Conservation (phyloP, 768 basidiomycete species). For the Solioccasus polychromus region DNA sequence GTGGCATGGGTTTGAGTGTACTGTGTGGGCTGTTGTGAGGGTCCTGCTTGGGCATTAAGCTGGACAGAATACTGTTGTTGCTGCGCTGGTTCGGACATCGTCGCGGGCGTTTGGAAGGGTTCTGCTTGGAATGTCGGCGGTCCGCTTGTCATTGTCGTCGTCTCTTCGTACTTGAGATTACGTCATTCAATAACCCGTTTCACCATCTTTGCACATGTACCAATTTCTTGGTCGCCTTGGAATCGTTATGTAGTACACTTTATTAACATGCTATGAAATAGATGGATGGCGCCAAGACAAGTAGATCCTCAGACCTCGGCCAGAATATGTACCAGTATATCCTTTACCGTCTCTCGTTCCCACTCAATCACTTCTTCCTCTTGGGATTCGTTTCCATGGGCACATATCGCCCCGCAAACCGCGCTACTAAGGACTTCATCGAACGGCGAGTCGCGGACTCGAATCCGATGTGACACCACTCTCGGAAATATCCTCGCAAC, state of each 20-base stretch:
- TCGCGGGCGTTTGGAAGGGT: conserved; percentile 27
- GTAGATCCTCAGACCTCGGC: conserved; percentile 40
- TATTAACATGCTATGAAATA: too few species aligned
- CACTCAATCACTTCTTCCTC: conserved; percentile 22
- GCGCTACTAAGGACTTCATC: conserved; percentile 69
- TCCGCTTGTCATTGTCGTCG: conserved; percentile 36
- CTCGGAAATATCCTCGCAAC: conserved; percentile 71
- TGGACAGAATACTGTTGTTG: conserved; percentile 16
- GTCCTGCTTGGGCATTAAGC: conserved; percentile 10
- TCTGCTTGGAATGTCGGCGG: conserved; percentile 42
- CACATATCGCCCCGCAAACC: conserved; percentile 49
- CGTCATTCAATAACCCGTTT: too few species aligned
- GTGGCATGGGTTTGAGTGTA: conserved; percentile 19
- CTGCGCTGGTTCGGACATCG: conserved; percentile 6
- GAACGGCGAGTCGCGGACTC: conserved; percentile 64
- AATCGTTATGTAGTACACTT: too few species aligned
- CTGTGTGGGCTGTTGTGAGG: conserved; percentile 17
- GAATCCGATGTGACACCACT: conserved; percentile 71
- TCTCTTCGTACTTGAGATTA: too few species aligned
- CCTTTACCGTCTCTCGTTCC: conserved; percentile 58
- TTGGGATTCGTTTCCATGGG: conserved; percentile 15
- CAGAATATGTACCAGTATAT: conserved; percentile 59
- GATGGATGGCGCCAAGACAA: not conserved
- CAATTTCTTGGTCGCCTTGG: not conserved
- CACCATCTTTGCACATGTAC: too few species aligned